phyloP scores from a whole-genome alignment of 768 basidiomycete genomes.

The Termitomyces sp. region DNA sequence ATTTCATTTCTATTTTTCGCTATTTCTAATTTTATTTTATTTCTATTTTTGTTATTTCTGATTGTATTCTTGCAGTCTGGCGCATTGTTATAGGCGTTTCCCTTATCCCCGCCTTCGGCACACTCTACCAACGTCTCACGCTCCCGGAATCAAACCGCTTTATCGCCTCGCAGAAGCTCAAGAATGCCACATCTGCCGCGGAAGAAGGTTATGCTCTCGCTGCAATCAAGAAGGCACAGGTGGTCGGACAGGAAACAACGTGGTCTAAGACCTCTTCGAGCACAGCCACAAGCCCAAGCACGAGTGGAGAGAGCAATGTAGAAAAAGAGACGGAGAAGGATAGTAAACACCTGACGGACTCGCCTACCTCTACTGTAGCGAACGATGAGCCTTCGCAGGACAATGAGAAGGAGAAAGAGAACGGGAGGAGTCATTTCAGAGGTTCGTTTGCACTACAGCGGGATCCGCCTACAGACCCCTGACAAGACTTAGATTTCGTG shows the following conservation, averaged over 20 bases:
- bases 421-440: conserved; percentile 43
- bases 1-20: background rate
- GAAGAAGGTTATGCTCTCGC: conserved; percentile 25
- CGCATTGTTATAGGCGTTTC: conserved; percentile 71
- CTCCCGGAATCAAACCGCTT: conserved; percentile 66
- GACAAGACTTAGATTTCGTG: conserved; percentile 46
- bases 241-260: conserved; percentile 23
- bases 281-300: background rate
- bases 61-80: conserved; percentile 46
- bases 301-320: conserved; percentile 2
- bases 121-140: conserved; percentile 73
- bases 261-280: conserved; percentile 1
- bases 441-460: conserved; percentile 28
- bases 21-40: background rate
- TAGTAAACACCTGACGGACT: background rate
- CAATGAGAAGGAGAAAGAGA: too few species aligned
- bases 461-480: background rate
- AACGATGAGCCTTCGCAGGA: too few species aligned
- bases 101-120: conserved; percentile 71
- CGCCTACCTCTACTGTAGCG: too few species aligned
- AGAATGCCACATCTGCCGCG: conserved; percentile 11
- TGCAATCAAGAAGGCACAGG: conserved; percentile 32
- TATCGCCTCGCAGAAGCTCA: conserved; percentile 38
- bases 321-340: background rate
- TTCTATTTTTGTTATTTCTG: background rate